Base-by-base conservation (phyloP, 2,329 filamentous ascomycete species). In the Penicillium sp. region DNA sequence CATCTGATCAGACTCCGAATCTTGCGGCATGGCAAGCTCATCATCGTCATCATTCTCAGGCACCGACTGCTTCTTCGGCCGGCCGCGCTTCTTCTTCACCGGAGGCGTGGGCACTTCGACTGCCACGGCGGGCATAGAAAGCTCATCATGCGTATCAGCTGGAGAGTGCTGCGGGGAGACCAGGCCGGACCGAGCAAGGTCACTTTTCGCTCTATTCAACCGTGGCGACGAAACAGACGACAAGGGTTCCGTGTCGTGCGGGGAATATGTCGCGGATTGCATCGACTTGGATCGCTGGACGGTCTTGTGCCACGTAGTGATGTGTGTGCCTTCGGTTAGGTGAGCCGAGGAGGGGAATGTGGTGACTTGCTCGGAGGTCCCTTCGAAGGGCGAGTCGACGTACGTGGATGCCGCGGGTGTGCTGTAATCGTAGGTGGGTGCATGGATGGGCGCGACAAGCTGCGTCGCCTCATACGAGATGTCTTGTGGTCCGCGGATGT, bases 161-260 rank as follows among this genome's bases (percentile, higher is more conserved):
- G 51, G 53, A 4, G 54, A 56, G 18, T 54, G 47, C 10, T 47
- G 50, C 4, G 40, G 38, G 3, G 36, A 47, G 10, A 45, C 36
- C 10, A 44, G 28, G 7, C 33, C 46, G 4, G 36, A 27, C 6
- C 13, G 32, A 4, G 33, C 15, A n/a, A 45, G 50, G 10, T 61
- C 56, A 15, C 48, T 57, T 18, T 51, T 62, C 5, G 53, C 32
- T 40, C 53, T 50, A 17, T 39, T 50, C n/a, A 49, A 39, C 15
- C 54, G 52, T 2, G 56, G 48, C 1, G 62, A 57, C 7, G 47
- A 38, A 6, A 61, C 43, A 5, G 67, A 69, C 8, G 65, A 69
- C 21, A 68, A 54, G 15, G 64, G 65, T 29, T 67, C 59, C 2
- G 67, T 70, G 33, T 69, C 66, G 29, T 65, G 64, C 6, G 64